Evolutionary conservation across 768 basidiomycete genomes (phyloP).

Genomic region (Lactarius akahatsu): DNA sequence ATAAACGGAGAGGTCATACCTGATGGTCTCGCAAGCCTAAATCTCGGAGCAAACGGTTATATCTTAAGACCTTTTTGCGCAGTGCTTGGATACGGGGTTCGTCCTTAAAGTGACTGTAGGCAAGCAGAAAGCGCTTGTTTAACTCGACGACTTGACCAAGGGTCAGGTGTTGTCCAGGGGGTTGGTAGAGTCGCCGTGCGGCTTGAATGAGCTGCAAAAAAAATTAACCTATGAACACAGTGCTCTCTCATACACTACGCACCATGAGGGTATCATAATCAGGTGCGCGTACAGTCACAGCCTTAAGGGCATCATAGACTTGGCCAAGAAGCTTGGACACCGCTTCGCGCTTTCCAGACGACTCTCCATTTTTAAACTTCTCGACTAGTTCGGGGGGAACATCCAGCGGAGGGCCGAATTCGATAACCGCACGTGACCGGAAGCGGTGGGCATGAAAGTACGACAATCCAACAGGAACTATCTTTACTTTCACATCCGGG

Average conservation of each 20-base stretch:
- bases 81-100: constrained; percentile 84
- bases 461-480: constrained; percentile 62
- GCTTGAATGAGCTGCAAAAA: constrained; percentile 83
- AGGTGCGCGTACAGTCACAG: constrained; percentile 92
- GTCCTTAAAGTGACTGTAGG: constrained; percentile 87
- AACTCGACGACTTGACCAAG: constrained; percentile 94
- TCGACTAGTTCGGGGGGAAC: constrained; percentile 82
- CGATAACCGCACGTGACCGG: constrained; percentile 94
- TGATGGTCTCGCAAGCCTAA: constrained; percentile 94
- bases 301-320: constrained; percentile 90
- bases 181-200: constrained; percentile 86
- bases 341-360: constrained; percentile 80
- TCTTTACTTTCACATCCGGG: constrained; percentile 82
- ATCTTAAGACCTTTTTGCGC: constrained; percentile 75
- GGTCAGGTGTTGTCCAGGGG: constrained; percentile 89
- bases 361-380: constrained; percentile 88
- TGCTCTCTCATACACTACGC: constrained; percentile 30
- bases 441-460: constrained; percentile 57
- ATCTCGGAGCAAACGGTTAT: constrained; percentile 84
- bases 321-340: constrained; percentile 85
- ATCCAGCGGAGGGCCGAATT: constrained; percentile 89
- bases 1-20: constrained; percentile 40
- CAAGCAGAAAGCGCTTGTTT: constrained; percentile 88
- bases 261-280: constrained; percentile 99
- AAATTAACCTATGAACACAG: constrained; percentile 5